Percentiles rank a stretch among this genome's conserved stretches.
phyloP scores from a whole-genome alignment of 257 asterid genomes.

The Solanum ossicruentum region DNA sequence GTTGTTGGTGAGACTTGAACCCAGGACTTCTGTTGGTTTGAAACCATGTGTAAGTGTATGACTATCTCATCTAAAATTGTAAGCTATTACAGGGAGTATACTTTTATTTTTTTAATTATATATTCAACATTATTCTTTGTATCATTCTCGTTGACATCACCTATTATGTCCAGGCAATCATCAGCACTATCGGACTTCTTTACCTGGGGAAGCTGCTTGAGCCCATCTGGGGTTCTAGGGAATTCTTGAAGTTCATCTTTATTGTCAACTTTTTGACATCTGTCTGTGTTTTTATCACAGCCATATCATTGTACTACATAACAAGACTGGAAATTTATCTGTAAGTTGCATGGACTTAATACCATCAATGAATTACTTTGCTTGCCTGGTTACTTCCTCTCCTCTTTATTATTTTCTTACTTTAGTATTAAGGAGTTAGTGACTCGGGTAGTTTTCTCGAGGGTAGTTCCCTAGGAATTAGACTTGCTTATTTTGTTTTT shows the following conservation, averaged over 20 bases:
- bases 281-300: conserved; percentile 62
- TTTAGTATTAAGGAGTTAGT: neutral
- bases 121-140: neutral
- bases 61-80: neutral
- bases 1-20: neutral
- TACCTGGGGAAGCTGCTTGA: conserved; percentile 81
- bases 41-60: neutral
- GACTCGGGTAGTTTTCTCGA: neutral
- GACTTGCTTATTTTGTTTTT: neutral
- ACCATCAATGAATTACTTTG: neutral
- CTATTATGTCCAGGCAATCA: conserved; percentile 38
- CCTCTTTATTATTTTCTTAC: neutral
- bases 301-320: conserved; percentile 67
- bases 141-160: neutral
- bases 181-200: conserved; percentile 73
- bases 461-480: neutral
- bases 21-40: neutral
- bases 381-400: neutral
- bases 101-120: neutral
- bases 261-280: conserved; percentile 75
- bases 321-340: conserved; percentile 60
- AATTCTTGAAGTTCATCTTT: conserved; percentile 75
- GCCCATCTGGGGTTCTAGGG: conserved; percentile 91
- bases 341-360: conserved; percentile 33
- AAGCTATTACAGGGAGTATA: neutral